Base-by-base conservation (phyloP, 371 early-diverging fungal genomes). In the Blyttiomyces sp. region DNA sequence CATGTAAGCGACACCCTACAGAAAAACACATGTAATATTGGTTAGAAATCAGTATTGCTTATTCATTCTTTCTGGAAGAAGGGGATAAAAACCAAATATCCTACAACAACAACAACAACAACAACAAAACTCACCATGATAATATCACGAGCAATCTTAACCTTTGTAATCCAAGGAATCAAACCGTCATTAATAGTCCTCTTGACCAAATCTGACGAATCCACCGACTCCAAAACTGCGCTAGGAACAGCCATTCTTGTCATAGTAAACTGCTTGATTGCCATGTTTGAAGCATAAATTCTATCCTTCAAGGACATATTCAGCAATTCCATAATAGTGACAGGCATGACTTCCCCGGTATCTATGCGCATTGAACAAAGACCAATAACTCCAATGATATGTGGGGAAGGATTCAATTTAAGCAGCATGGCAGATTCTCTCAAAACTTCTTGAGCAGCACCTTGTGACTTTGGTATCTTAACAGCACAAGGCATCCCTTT, bases 381-480 rank as follows among this genome's bases (percentile, higher is more conserved):
- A 9, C 46, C 46, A 21, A 46, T 9, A 9, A 46, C 21, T 9
- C 46, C 46, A 46, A 46, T 24, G 24, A 46, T 46, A 24, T 46
- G 46, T 9, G 46, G 46, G 9, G 46, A 46, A 13, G 46, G 46
- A 23, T 46, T 46, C 46, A 46, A 24, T 24, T 46, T 46, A 9
- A 46, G 46, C 16, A 46, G 46, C 46, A 46, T 46, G 21, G 46
- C 46, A 21, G 46, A 16, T 24, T 46, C 46, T 46, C 46, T 16
- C 46, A 13, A 19, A 7, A 24, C 16, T 21, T 46, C 46, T 9
- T 46, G 16, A 9, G 46, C 46, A 23, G 46, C 46, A 9, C 7
- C 46, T 9, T 16, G 9, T 16, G 19, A 19, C 21, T 46, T 46
- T 24, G 46, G 46, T 16, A 46, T 46, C 46, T 46, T 46, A 24